These are phyloP conservation scores for Shiraia sp. DNA, from an alignment of 2,329 filamentous ascomycete species.

Conservation along the genomic window DNA sequence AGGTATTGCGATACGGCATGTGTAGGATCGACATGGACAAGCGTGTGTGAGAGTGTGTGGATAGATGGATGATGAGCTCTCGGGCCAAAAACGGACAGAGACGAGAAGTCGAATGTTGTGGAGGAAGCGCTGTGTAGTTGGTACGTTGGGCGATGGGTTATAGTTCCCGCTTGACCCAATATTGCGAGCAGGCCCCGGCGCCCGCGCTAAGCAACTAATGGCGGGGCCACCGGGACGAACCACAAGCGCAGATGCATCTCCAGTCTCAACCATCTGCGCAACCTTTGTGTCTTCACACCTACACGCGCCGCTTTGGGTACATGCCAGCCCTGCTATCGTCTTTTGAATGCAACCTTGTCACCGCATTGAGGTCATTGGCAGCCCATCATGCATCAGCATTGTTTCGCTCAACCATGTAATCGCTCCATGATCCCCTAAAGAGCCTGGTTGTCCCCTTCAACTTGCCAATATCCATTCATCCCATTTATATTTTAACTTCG, in stretches of 20 bases:
- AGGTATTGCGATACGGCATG: too few relatives aligned
- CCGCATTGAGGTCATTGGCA: constrained; percentile 2
- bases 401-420: constrained; percentile 2
- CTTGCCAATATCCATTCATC: constrained; percentile 4
- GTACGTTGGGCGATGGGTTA: too few relatives aligned
- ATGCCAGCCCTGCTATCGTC: constrained; percentile 13
- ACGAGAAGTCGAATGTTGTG: not conserved
- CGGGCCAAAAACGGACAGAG: not conserved
- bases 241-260: constrained; percentile 3
- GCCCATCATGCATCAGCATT: constrained; percentile 1
- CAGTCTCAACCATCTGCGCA: constrained; percentile 11
- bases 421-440: not conserved
- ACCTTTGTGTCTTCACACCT: constrained; percentile 10
- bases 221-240: constrained; percentile 13
- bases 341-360: constrained; percentile 3
- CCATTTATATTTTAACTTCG: too few relatives aligned
- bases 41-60: too few relatives aligned
- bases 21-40: too few relatives aligned
- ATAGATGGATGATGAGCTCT: too few relatives aligned
- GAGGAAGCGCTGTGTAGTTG: constrained; percentile 1
- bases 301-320: constrained; percentile 9
- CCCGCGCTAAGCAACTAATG: constrained; percentile 11
- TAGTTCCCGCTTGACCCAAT: constrained; percentile 1
- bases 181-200: constrained; percentile 3
- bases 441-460: not conserved